phyloP scores from a whole-genome alignment of 2,329 filamentous ascomycete species.

The Xylariaceae sp. region DNA sequence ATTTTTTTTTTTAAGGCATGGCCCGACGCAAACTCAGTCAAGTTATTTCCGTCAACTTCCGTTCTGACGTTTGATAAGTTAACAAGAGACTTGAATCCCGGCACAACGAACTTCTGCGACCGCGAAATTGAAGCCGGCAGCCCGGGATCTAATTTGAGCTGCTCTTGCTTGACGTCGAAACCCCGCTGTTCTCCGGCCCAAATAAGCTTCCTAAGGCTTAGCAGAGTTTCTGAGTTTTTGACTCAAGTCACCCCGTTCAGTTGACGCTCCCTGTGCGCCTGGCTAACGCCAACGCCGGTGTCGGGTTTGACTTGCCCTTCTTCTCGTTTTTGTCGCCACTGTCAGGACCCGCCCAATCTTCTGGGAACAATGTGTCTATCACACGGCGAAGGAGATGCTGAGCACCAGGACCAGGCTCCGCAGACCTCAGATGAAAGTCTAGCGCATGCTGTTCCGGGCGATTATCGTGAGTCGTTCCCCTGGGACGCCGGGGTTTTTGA shows the following conservation, averaged over 20 bases:
- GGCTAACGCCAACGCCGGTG: background rate
- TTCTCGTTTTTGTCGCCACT: background rate
- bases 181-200: background rate
- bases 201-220: background rate
- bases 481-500: constrained; percentile 70
- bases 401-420: constrained; percentile 5
- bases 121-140: background rate
- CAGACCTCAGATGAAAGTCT: constrained; percentile 4
- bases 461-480: constrained; percentile 44
- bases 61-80: constrained; percentile 9
- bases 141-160: background rate
- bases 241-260: background rate
- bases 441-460: constrained; percentile 7
- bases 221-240: background rate
- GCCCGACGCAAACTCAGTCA: too few relatives aligned
- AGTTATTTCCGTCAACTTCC: background rate
- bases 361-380: constrained; percentile 25
- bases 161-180: background rate
- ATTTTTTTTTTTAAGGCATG: too few relatives aligned
- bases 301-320: background rate
- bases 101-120: too few relatives aligned
- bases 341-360: background rate
- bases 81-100: background rate
- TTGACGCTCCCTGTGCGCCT: background rate
- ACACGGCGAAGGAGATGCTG: constrained; percentile 17